A percentile compares a stretch with the other conserved stretches of the same genome.
Conservation (phyloP, 257 asterid genomes). For the Pogostemon cablin region DNA sequence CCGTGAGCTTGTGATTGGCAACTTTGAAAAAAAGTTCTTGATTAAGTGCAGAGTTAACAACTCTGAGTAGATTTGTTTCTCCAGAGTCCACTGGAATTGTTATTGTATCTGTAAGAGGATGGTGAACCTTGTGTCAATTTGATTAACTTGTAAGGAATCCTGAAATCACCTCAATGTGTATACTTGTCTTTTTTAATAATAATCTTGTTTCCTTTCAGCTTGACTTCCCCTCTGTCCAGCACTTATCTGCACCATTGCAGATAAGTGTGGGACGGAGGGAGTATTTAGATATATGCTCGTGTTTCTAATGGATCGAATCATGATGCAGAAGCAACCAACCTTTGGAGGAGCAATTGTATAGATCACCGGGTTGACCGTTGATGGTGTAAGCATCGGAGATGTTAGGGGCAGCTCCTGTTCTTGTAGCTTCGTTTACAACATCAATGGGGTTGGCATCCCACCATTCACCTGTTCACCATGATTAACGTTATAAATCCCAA, state of each 20-base stretch:
- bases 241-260: too few relatives aligned
- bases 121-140: constrained; percentile 14
- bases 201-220: too few relatives aligned
- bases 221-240: too few relatives aligned
- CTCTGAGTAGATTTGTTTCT: constrained; percentile 73
- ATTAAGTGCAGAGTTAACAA: constrained; percentile 75
- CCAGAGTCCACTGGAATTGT: constrained; percentile 58
- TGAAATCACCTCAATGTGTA: too few relatives aligned
- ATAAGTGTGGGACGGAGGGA: too few relatives aligned
- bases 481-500: too few relatives aligned
- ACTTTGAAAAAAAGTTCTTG: constrained; percentile 81
- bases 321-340: constrained; percentile 36
- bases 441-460: constrained; percentile 77
- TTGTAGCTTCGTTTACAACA: constrained; percentile 52
- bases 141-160: too few relatives aligned
- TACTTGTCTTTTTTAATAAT: background rate
- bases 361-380: constrained; percentile 87
- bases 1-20: constrained; percentile 65
- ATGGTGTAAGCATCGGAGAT: constrained; percentile 86
- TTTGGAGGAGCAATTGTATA: constrained; percentile 63
- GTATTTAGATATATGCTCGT: background rate
- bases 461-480: constrained; percentile 76
- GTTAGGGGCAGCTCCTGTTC: constrained; percentile 85
- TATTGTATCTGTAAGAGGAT: constrained; percentile 53
- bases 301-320: too few relatives aligned